Evolutionary conservation across 2,329 filamentous ascomycete genomes (phyloP), one percentile per base, ranked within the genome.

Genomic region (Ophiocordyceps camponoti-rufipedis): DNA sequence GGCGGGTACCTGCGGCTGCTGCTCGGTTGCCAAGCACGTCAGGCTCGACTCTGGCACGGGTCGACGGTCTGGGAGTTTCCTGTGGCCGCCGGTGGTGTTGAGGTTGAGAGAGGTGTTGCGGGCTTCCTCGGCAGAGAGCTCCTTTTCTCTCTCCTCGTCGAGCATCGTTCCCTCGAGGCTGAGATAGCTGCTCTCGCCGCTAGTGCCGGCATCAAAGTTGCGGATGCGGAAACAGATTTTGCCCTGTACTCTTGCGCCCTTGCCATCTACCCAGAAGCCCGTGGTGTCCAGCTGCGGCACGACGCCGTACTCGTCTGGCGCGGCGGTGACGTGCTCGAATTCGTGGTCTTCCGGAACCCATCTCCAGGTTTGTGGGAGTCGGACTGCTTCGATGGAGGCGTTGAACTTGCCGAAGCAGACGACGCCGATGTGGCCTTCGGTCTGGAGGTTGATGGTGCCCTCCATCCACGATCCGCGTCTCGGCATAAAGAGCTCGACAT

Each of bases 341-440:
- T 57, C 59, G 12, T 57, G 53, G 0, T 60, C 62, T 44, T 66
- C 62, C 11, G 78, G 75, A 14, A 85, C 71, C 82, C 86, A 96
- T 49, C 68, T 77, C 91, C 89, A 98, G 23, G 74, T 72, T 13
- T 66, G 62, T 0, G 91, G 91, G 14, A 98, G 68, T 33, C 85
- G 72, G 49, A 75, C 75, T 19, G 80, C 72, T 54, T 89, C 82
- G 48, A 98, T 84, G 41, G 82, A 85, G 1, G 89, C 85, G 53
- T 91, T 94, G 70, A 96, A 96, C 52, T 86, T 77, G 60, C 89
- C 89, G 64, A 86, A 88, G 60, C 86, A 91, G 11, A 93, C 78
- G 3, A 95, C 74, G 18, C 89, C 88, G 7, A 98, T 72, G 57
- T 95, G 86, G 7, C 85, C 86, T 53, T 91, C 85, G 43, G 82